A percentile compares a stretch with the other conserved stretches of the same genome.
These are phyloP conservation scores for Boletus fagicola DNA, from an alignment of 768 basidiomycete genomes.

Conservation along the genomic window DNA sequence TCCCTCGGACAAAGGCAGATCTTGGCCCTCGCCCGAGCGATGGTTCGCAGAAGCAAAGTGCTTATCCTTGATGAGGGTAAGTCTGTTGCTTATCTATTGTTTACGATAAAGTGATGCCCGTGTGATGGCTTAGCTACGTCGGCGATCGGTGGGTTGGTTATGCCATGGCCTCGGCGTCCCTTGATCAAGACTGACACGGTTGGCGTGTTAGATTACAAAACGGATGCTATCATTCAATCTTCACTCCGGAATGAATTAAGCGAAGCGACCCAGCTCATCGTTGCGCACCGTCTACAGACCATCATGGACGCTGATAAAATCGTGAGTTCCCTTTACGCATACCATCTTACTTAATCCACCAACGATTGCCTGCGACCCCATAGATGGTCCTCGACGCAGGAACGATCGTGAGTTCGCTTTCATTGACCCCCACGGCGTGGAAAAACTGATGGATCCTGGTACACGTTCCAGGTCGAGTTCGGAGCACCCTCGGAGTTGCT, in stretches of 20 bases:
- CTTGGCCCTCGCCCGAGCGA: slow-evolving; percentile 56
- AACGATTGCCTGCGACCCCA: not conserved
- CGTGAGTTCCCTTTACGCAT: slow-evolving; percentile 26
- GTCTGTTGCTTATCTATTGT: not conserved
- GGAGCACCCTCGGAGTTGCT: slow-evolving; percentile 51
- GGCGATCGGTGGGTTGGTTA: slow-evolving; percentile 36
- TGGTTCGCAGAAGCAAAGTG: slow-evolving; percentile 55
- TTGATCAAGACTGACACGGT: not conserved
- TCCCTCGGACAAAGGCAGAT: slow-evolving; percentile 63
- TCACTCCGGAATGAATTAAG: slow-evolving; percentile 48
- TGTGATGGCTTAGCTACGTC: slow-evolving; percentile 38
- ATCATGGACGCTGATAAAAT: slow-evolving; percentile 65
- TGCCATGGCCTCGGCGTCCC: not conserved
- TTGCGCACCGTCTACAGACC: slow-evolving; percentile 57
- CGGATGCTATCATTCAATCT: slow-evolving; percentile 51
- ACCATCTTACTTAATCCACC: not conserved
- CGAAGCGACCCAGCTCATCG: slow-evolving; percentile 52
- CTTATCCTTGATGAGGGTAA: slow-evolving; percentile 57
- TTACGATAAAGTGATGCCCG: not conserved
- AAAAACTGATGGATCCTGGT: not conserved
- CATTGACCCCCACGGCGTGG: not conserved
- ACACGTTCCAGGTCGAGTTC: slow-evolving; percentile 38
- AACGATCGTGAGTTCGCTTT: slow-evolving; percentile 32
- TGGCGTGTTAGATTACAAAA: slow-evolving; percentile 46
- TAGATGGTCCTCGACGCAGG: slow-evolving; percentile 47